phyloP scores from a whole-genome alignment of 495 filamentous ascomycete species.

The Penicillium tannophilum region DNA sequence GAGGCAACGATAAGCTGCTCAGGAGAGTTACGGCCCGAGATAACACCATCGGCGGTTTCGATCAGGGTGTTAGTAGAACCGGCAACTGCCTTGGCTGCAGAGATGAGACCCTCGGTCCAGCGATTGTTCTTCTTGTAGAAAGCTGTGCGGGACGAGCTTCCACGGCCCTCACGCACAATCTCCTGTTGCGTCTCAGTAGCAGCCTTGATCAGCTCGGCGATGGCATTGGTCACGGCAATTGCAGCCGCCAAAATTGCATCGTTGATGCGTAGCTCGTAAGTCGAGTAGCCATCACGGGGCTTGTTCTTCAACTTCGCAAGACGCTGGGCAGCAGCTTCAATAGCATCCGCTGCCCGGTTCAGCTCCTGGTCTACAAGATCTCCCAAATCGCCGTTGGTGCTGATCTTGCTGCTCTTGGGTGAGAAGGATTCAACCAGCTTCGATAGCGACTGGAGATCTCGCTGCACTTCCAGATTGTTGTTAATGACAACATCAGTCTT shows the following conservation, averaged over 20 bases:
- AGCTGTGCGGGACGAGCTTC: constrained; percentile 82
- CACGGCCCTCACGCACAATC: constrained; percentile 94
- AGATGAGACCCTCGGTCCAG: constrained; percentile 97
- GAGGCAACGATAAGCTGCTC: constrained; percentile 97
- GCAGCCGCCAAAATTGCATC: constrained; percentile 93
- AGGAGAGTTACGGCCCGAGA: constrained; percentile 84
- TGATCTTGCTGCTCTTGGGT: constrained; percentile 78
- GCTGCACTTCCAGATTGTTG: constrained; percentile 91
- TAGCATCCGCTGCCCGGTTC: constrained; percentile 91
- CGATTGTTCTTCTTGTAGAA: constrained; percentile 99
- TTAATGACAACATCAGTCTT: constrained; percentile 97
- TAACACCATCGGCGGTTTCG: constrained; percentile 95
- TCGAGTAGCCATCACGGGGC: constrained; percentile 90
- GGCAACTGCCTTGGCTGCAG: constrained; percentile 94
- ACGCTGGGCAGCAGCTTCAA: constrained; percentile 86
- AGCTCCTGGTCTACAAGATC: constrained; percentile 93
- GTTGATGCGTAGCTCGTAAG: constrained; percentile 92
- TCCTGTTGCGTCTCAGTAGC: constrained; percentile 93
- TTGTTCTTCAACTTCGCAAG: constrained; percentile 91
- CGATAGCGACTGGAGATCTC: constrained; percentile 85
- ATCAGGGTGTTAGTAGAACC: constrained; percentile 90
- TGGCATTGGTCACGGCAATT: constrained; percentile 93
- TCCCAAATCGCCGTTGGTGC: constrained; percentile 82
- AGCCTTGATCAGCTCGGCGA: constrained; percentile 93
- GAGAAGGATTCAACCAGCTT: constrained; percentile 91